These are phyloP conservation scores for Trichoderma asperelloides DNA, from an alignment of 495 filamentous ascomycete species.

Conservation along the genomic window DNA sequence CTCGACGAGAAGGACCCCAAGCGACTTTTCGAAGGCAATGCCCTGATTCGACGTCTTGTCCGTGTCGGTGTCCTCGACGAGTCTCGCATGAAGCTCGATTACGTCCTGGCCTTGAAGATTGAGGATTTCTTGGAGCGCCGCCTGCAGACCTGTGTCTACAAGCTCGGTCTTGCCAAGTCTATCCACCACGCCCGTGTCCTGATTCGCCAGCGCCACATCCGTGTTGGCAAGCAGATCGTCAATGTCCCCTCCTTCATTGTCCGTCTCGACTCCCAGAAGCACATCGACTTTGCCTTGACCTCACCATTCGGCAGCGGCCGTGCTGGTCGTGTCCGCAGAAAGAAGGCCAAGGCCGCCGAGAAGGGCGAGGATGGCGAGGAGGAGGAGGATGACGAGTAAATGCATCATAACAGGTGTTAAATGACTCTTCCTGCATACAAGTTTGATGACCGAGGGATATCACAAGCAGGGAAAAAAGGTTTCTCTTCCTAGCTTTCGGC, in stretches of 20 bases:
- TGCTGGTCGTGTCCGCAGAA: slow-evolving; percentile 91
- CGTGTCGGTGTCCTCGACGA: slow-evolving; percentile 99
- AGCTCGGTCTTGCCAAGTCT: slow-evolving; percentile 98
- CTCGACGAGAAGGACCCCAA: slow-evolving; percentile 99
- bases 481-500: slow-evolving; percentile 23
- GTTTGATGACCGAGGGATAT: background rate
- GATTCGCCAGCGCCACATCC: slow-evolving; percentile 98
- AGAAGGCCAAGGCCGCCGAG: slow-evolving; percentile 96
- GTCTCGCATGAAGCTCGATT: slow-evolving; percentile 99
- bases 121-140: slow-evolving; percentile 99
- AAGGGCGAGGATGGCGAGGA: slow-evolving; percentile 76
- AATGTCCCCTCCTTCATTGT: slow-evolving; percentile 99
- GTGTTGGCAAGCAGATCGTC: slow-evolving; percentile 99
- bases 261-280: slow-evolving; percentile 99
- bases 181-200: slow-evolving; percentile 99
- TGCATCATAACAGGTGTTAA: slow-evolving; percentile 10
- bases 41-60: slow-evolving; percentile 98
- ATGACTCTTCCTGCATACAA: slow-evolving; percentile 16
- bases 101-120: slow-evolving; percentile 94
- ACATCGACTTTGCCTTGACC: slow-evolving; percentile 97
- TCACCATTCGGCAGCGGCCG: slow-evolving; percentile 97
- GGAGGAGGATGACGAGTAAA: slow-evolving; percentile 82
- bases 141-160: slow-evolving; percentile 98
- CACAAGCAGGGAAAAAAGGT: slow-evolving; percentile 5
- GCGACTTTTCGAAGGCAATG: slow-evolving; percentile 99